phyloP scores from a whole-genome alignment of 2,329 filamentous ascomycete genomes.

The Didymella sp. region DNA sequence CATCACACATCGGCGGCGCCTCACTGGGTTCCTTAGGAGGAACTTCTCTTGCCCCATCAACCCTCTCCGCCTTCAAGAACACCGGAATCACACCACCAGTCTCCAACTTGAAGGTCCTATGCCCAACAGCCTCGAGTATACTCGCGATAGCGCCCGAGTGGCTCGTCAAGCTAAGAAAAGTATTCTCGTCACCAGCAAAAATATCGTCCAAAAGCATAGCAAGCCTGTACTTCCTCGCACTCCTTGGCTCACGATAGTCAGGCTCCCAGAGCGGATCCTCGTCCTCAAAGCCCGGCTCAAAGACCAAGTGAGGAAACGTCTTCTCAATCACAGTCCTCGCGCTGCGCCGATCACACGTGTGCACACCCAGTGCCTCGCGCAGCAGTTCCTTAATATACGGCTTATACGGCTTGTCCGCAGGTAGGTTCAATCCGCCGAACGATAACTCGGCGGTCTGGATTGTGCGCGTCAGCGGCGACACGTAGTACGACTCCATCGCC shows the following conservation, averaged over 20 bases:
- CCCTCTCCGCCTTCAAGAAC: conserved; percentile 65
- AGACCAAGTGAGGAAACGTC: conserved; percentile 59
- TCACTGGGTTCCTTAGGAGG: conserved; percentile 44
- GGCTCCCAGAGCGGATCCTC: conserved; percentile 61
- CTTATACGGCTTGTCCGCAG: conserved; percentile 57
- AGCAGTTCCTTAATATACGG: conserved; percentile 70
- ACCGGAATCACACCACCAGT: conserved; percentile 74
- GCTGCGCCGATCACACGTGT: conserved; percentile 71
- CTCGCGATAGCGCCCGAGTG: conserved; percentile 66
- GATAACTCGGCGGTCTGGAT: conserved; percentile 68
- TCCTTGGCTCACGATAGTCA: conserved; percentile 40
- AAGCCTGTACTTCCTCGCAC: conserved; percentile 37
- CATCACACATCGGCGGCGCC: conserved; percentile 39
- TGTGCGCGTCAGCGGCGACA: conserved; percentile 69
- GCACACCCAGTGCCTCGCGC: conserved; percentile 70
- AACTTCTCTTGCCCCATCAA: conserved; percentile 40
- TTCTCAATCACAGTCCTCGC: conserved; percentile 59
- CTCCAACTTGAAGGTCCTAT: conserved; percentile 64
- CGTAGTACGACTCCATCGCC: conserved; percentile 68
- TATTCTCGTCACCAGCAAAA: conserved; percentile 55
- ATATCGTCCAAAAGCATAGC: conserved; percentile 59
- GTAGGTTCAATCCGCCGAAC: conserved; percentile 62
- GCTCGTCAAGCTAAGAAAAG: conserved; percentile 62
- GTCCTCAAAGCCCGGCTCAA: conserved; percentile 68
- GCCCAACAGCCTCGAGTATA: conserved; percentile 63